phyloP scores from a whole-genome alignment of 2,329 filamentous ascomycete genomes.

The Aureobasidium sp. region DNA sequence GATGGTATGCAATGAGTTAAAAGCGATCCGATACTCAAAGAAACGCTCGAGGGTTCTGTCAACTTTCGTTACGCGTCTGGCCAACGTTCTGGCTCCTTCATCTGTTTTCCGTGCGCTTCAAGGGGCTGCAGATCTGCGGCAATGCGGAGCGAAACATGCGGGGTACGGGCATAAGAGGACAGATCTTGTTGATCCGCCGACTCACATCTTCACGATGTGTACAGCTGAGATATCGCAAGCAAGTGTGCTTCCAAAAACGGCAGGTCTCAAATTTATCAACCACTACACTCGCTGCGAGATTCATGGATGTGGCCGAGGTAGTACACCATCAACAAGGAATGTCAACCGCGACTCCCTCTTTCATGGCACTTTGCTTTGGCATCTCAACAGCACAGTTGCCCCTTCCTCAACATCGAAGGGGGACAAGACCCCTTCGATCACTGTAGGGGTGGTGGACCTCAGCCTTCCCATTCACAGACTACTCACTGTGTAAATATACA shows the following conservation, averaged over 20 bases:
- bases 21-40: no score
- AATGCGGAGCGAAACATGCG: neutral
- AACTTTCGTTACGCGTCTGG: neutral
- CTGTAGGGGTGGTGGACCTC: no score
- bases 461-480: no score
- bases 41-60: neutral
- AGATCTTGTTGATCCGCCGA: neutral
- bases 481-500: no score
- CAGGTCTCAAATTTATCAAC: neutral
- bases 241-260: neutral
- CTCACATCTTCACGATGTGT: no score
- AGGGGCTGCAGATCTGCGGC: neutral
- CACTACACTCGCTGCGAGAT: neutral
- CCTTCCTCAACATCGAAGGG: no score
- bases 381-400: no score
- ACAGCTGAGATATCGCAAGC: neutral
- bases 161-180: neutral
- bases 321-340: neutral
- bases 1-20: no score
- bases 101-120: neutral
- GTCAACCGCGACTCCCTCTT: slow-evolving; percentile 21
- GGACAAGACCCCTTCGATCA: no score
- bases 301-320: neutral
- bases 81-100: neutral
- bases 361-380: slow-evolving; percentile 37